A percentile compares a stretch with the other conserved stretches of the same genome.
Evolutionary conservation across 2,329 filamentous ascomycete species (phyloP).

Genomic region (Neofusicoccum umdonicola): DNA sequence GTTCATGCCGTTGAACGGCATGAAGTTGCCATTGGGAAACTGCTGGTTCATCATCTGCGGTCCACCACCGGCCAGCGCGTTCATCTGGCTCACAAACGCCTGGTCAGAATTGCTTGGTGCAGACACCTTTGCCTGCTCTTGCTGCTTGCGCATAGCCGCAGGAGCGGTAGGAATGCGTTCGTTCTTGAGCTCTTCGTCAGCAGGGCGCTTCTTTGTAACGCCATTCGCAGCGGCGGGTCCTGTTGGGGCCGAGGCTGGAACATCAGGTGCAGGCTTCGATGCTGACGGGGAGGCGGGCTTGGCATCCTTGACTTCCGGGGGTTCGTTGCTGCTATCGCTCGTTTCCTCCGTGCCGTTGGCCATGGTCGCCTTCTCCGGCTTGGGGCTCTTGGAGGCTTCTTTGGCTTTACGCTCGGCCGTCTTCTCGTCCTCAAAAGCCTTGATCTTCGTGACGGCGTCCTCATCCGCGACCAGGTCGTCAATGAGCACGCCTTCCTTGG

Average conservation of each 20-base stretch:
- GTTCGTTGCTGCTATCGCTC: neutral
- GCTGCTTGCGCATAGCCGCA: constrained; percentile 42
- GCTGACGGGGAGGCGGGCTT: constrained; percentile 5
- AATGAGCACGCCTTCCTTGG: constrained; percentile 85
- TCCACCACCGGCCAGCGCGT: constrained; percentile 36
- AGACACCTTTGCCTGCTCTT: constrained; percentile 28
- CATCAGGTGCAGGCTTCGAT: neutral
- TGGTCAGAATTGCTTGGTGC: constrained; percentile 33
- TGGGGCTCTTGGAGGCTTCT: constrained; percentile 41
- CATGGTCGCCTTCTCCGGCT: constrained; percentile 33
- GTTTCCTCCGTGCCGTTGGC: constrained; percentile 19
- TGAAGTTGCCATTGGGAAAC: constrained; percentile 15
- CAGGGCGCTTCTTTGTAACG: constrained; percentile 74
- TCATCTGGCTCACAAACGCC: constrained; percentile 47
- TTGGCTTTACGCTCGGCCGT: constrained; percentile 42
- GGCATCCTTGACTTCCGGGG: constrained; percentile 12
- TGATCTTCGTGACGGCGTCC: constrained; percentile 74
- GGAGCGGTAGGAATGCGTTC: constrained; percentile 44
- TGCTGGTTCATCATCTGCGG: constrained; percentile 17
- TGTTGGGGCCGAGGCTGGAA: constrained; percentile 19
- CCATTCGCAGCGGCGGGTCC: constrained; percentile 15
- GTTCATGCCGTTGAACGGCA: constrained; percentile 37
- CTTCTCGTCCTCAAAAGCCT: constrained; percentile 64
- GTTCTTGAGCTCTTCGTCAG: constrained; percentile 63
- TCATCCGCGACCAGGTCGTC: constrained; percentile 85